Evolutionary conservation across 1,284 basidiomycete genomes (phyloP).

Genomic region (Vanrija humicola): DNA sequence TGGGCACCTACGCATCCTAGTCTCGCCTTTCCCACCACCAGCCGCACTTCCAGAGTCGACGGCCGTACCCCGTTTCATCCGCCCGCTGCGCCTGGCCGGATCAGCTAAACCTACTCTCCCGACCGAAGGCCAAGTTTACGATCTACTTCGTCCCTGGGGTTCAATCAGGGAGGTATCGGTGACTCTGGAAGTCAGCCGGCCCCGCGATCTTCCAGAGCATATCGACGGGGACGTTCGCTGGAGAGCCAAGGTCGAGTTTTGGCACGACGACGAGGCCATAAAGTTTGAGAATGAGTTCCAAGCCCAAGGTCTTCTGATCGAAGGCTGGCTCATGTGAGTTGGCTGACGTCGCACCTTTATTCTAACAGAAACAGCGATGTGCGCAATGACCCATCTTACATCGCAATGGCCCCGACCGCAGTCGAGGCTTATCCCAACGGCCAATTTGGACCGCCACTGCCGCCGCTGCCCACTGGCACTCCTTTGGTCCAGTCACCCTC

Average conservation of each 20-base stretch:
- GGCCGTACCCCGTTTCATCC: conserved; percentile 27
- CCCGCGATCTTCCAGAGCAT: conserved; percentile 61
- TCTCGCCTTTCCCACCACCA: conserved; percentile 64
- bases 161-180: conserved; percentile 32
- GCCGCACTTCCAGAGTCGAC: conserved; percentile 44
- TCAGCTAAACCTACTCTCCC: conserved; percentile 60
- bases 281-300: conserved; percentile 60
- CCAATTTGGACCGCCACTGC: neutral
- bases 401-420: conserved; percentile 2
- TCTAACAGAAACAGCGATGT: conserved; percentile 7
- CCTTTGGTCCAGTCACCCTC: too few species aligned
- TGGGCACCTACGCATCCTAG: conserved; percentile 56
- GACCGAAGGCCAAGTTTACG: conserved; percentile 60
- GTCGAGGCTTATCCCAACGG: neutral
- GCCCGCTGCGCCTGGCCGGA: conserved; percentile 18
- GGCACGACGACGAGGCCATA: conserved; percentile 78
- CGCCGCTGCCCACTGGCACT: neutral
- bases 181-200: conserved; percentile 56
- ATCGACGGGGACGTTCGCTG: conserved; percentile 56
- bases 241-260: conserved; percentile 77
- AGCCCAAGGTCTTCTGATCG: conserved; percentile 12
- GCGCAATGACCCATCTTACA: conserved; percentile 10
- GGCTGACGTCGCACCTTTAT: too few species aligned
- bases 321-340: conserved; percentile 41
- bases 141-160: conserved; percentile 62